Conservation (phyloP, 495 filamentous ascomycete genomes). For the Talaromyces liani region DNA sequence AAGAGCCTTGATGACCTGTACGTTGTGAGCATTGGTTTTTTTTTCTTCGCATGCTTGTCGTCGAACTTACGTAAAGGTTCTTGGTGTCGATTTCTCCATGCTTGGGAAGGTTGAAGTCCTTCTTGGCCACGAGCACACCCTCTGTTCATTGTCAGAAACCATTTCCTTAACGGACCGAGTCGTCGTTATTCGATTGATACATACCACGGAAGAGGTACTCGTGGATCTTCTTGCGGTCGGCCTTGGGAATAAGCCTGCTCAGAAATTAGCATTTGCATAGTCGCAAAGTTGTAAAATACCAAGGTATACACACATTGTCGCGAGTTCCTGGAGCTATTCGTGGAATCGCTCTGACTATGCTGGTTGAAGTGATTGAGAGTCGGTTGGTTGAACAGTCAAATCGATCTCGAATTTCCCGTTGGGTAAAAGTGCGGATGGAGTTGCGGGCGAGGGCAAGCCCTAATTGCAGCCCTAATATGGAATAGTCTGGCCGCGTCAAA, state of each 20-base stretch:
- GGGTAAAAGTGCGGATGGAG: constrained; percentile 35
- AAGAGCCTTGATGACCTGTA: constrained; percentile 87
- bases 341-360: constrained; percentile 52
- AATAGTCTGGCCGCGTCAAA: background rate
- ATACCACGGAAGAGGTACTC: constrained; percentile 98
- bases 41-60: background rate
- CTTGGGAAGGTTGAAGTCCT: constrained; percentile 93
- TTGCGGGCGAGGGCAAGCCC: constrained; percentile 30
- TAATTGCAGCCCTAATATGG: constrained; percentile 17
- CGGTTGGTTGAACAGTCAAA: background rate
- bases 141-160: constrained; percentile 39
- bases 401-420: constrained; percentile 9
- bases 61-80: constrained; percentile 69
- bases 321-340: constrained; percentile 53
- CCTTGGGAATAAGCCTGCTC: constrained; percentile 94
- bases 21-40: constrained; percentile 9
- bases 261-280: background rate
- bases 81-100: constrained; percentile 94
- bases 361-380: constrained; percentile 13
- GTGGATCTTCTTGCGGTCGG: constrained; percentile 99
- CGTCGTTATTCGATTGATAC: constrained; percentile 17
- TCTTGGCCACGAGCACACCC: constrained; percentile 98
- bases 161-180: background rate
- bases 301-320: constrained; percentile 41
- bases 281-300: background rate